Evolutionary conservation across 1,284 basidiomycete genomes (phyloP).

Genomic region (Rhodotorula sp.): DNA sequence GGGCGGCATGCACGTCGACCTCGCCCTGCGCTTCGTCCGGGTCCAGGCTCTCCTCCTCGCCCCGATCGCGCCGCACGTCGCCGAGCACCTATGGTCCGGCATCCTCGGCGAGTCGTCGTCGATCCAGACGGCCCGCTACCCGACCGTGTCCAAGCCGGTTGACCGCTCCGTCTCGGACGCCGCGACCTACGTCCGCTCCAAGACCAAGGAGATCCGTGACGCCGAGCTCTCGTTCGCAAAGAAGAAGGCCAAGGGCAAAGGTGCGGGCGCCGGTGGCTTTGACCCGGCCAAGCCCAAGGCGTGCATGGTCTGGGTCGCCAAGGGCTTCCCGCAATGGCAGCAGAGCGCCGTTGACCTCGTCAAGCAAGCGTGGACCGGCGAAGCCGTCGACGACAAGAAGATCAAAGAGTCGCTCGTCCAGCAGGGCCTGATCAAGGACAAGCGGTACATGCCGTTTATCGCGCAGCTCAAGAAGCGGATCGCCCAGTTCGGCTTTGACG

Average conservation of each 20-base stretch:
- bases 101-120: conserved; percentile 72
- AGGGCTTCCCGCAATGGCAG: conserved; percentile 91
- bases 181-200: conserved; percentile 77
- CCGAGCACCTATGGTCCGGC: conserved; percentile 79
- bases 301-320: conserved; percentile 85
- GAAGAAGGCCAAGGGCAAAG: conserved; percentile 57
- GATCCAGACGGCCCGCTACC: conserved; percentile 80
- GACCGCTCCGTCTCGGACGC: conserved; percentile 62
- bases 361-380: conserved; percentile 64
- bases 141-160: conserved; percentile 55
- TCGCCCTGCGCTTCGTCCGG: conserved; percentile 75
- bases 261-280: conserved; percentile 57
- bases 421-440: conserved; percentile 90
- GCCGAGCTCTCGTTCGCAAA: conserved; percentile 76
- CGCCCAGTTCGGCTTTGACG: conserved; percentile 69
- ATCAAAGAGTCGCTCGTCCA: conserved; percentile 68
- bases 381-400: conserved; percentile 75
- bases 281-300: conserved; percentile 82
- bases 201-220: conserved; percentile 85
- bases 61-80: conserved; percentile 91
- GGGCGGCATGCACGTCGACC: conserved; percentile 82
- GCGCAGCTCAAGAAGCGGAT: conserved; percentile 84
- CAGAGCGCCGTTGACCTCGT: conserved; percentile 74
- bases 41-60: conserved; percentile 73
- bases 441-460: conserved; percentile 93